Evolutionary conservation across 2,329 filamentous ascomycete species (phyloP).

Genomic region (Sclerotinia trifoliorum): DNA sequence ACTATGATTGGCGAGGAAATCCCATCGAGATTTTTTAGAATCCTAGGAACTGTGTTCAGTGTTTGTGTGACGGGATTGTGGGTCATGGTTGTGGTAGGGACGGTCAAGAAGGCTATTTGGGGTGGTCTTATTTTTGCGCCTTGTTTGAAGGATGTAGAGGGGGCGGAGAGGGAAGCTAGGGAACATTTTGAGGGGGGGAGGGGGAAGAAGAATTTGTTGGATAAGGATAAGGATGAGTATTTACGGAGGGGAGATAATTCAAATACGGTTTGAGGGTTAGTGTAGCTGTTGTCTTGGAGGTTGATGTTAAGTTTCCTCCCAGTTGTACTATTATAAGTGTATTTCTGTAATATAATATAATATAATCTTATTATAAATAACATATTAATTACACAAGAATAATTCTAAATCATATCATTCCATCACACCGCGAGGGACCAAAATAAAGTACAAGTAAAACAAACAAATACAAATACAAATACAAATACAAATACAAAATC

Average conservation of each 20-base stretch:
- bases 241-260: background rate
- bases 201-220: too few species aligned
- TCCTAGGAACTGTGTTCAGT: conserved; percentile 53
- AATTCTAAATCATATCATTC: too few species aligned
- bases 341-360: too few species aligned
- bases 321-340: background rate
- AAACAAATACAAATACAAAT: too few species aligned
- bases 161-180: conserved; percentile 23
- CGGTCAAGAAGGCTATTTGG: conserved; percentile 47
- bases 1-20: conserved; percentile 51
- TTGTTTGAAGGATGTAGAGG: conserved; percentile 46
- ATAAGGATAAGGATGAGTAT: background rate
- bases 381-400: too few species aligned
- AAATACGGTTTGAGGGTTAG: background rate
- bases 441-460: too few species aligned
- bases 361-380: too few species aligned
- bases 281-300: background rate
- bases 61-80: conserved; percentile 53
- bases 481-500: too few species aligned
- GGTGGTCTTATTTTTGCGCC: conserved; percentile 55
- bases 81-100: conserved; percentile 53
- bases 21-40: conserved; percentile 54
- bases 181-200: conserved; percentile 4
- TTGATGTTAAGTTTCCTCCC: background rate
- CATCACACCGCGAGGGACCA: too few species aligned